Base-by-base conservation (phyloP, 2,329 filamentous ascomycete genomes). In the Venturia oleaginea region DNA sequence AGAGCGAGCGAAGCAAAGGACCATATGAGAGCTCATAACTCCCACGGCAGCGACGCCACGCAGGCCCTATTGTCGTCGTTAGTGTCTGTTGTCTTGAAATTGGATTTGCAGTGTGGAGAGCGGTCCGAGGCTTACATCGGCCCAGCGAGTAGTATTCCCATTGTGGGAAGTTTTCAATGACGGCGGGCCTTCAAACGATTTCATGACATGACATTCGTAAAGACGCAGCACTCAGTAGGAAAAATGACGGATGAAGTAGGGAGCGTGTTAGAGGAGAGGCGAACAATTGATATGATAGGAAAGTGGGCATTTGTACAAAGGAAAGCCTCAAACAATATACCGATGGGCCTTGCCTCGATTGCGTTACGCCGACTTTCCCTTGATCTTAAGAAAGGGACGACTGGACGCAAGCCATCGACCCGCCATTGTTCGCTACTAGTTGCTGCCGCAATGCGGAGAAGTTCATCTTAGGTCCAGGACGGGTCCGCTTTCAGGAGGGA, bases 21-120 rank as follows among this genome's bases (percentile, higher is more conserved):
- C 30, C 32, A 66, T 17, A 43, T 66, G 65, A 3, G 51, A 51
- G 40, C 37, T 65, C 32, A 66, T 30, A 15, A 66, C 65, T 17
- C 38, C 42, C 32, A 66, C 5, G n/a, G 65, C 34, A 24, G 65
- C 65, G 15, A 66, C 34, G 22, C 65, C 65, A n/a, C 65, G 32
- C 6, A 66, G 30, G 24, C 65, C 65, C 64, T 65, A 19, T 30
- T 17, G 11, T 3, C 4, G 42, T 3, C 1, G 15, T 60, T 27
- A 60, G n/a, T 27, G 10, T 6, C 7, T 43, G 34, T 42, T 60
- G 34, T 60, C 57, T 11, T 27, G 15, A 1, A 60, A 60, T 40
- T 27, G 34, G 8, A 37, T 11, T 37, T 19, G 17, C 10, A 2
- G 15, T 34, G 42, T 62, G 32, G 32, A 37, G 61, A 62, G 59